Percentiles rank a stretch among this genome's conserved stretches.
Conservation (phyloP, 1,284 basidiomycete species). For the Malassezia japonica region DNA sequence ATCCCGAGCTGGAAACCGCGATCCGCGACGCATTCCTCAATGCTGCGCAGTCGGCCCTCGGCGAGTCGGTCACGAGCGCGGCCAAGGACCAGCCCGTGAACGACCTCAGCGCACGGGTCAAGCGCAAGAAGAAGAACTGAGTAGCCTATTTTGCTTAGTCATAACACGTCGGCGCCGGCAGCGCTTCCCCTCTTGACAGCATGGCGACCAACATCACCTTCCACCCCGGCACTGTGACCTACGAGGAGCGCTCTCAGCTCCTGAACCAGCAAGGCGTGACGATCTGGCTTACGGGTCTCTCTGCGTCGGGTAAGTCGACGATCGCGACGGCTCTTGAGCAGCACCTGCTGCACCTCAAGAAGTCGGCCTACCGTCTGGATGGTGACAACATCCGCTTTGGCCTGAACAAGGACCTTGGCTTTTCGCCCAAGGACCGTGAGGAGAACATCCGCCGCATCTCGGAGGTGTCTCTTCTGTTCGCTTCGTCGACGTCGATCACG, state of each 20-base stretch:
- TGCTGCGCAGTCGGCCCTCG: conserved; percentile 11
- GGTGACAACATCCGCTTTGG: conserved; percentile 96
- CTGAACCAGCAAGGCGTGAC: conserved; percentile 28
- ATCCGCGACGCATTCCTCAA: conserved; percentile 43
- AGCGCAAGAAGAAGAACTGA: conserved; percentile 13
- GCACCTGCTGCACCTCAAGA: conserved; percentile 75
- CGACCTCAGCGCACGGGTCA: conserved; percentile 13
- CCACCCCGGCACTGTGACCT: conserved; percentile 56
- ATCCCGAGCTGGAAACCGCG: conserved; percentile 36
- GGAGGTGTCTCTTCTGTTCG: conserved; percentile 91
- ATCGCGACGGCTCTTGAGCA: conserved; percentile 95
- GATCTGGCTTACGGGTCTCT: conserved; percentile 37
- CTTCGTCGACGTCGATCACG: conserved; percentile 72
- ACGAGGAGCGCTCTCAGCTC: conserved; percentile 36
- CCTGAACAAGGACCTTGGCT: conserved; percentile 94
- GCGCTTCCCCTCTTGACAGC: conserved; percentile 1
- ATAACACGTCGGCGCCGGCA: neutral
- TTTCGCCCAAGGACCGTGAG: conserved; percentile 83
- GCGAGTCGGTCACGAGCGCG: neutral
- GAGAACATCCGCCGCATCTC: conserved; percentile 97
- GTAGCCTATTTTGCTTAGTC: conserved; percentile 7
- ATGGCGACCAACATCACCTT: conserved; percentile 84
- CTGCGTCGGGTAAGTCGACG: conserved; percentile 62
- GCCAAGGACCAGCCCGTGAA: conserved; percentile 5
- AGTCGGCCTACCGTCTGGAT: conserved; percentile 83